Evolutionary conservation across 495 filamentous ascomycete species (phyloP), one percentile per base, ranked within the genome.

Genomic region (Aspergillus incahuasiensis): DNA sequence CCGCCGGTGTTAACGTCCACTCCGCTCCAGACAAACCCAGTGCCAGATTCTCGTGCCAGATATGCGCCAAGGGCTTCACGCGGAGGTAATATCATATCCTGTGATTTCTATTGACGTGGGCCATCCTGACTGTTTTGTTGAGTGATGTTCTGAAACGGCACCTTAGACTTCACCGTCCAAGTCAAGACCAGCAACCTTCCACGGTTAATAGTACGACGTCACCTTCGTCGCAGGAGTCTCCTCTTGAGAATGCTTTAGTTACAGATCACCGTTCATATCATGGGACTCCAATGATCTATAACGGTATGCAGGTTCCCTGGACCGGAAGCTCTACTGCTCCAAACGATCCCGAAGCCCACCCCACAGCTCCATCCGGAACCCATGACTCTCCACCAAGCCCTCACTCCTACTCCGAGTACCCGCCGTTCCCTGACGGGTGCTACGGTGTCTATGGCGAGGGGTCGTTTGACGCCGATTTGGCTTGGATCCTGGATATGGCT

Each of bases 401-500:
- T 38, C 30, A 32, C 18, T 35, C 48, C 8, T 28, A 28, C n/a
- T n/a, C n/a, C n/a, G n/a, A n/a, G 4, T 49, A 19, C 19, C 25
- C 48, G 11, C 20, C 32, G 13, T 20, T 30, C 16, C n/a, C 25
- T 19, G 47, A 35, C n/a, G 47, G 47, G 16, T 38, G 21, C 48
- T 50, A 50, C 35, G 48, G 48, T 1, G 32, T 50, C 11, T 50
- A 50, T 38, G 48, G 48, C n/a, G 48, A 50, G 13, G 48, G 48
- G 19, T 38, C 48, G 2, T 50, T 50, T 20, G 48, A 50, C 20
- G 48, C 48, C 8, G 48, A 50, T 19, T 16, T 50, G 19, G 48
- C 48, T 7, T 50, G 48, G 48, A 50, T 50, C 16, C 32, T 50
- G 12, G 48, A 50, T 38, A 50, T 50, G 48, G 16, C 48, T 19